Percentiles rank a stretch among this genome's conserved stretches.
Conservation (phyloP, 768 basidiomycete genomes). For the Pleurotus eryngii region DNA sequence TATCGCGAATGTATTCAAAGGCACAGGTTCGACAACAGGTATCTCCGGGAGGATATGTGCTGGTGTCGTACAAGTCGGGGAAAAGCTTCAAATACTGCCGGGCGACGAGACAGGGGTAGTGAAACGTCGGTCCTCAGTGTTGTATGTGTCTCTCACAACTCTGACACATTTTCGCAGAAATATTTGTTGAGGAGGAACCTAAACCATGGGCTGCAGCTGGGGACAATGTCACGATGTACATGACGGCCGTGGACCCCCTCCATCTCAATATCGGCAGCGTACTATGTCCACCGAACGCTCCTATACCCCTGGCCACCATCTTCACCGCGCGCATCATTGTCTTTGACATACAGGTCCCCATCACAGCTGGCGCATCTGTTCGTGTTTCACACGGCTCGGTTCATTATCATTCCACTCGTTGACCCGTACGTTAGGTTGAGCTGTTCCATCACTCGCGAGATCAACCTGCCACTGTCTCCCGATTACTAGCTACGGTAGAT, state of each 20-base stretch:
- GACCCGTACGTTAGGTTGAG: constrained; percentile 58
- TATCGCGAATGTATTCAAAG: constrained; percentile 93
- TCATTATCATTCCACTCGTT: not conserved
- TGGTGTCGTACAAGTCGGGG: constrained; percentile 91
- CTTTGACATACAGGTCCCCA: constrained; percentile 89
- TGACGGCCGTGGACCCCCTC: constrained; percentile 81
- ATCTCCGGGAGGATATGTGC: constrained; percentile 83
- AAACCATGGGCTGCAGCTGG: constrained; percentile 90
- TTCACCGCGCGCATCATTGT: constrained; percentile 90
- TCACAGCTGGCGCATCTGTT: constrained; percentile 84
- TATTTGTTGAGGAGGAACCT: constrained; percentile 76
- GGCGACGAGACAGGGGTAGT: constrained; percentile 89
- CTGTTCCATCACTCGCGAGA: constrained; percentile 93
- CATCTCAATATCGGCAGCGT: constrained; percentile 87
- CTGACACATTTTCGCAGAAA: constrained; percentile 47
- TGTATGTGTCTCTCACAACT: not conserved
- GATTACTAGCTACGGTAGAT: constrained; percentile 77
- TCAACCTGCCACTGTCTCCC: constrained; percentile 84
- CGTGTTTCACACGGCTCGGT: constrained; percentile 14
- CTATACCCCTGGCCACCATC: constrained; percentile 70
- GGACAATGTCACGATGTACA: constrained; percentile 80
- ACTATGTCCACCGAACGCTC: constrained; percentile 69
- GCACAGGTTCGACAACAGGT: constrained; percentile 72
- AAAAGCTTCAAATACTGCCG: constrained; percentile 80
- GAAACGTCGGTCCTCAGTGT: constrained; percentile 41